Evolutionary conservation across 768 basidiomycete species (phyloP), one percentile per base, ranked within the genome.

Genomic region (Tulasnella sp.): DNA sequence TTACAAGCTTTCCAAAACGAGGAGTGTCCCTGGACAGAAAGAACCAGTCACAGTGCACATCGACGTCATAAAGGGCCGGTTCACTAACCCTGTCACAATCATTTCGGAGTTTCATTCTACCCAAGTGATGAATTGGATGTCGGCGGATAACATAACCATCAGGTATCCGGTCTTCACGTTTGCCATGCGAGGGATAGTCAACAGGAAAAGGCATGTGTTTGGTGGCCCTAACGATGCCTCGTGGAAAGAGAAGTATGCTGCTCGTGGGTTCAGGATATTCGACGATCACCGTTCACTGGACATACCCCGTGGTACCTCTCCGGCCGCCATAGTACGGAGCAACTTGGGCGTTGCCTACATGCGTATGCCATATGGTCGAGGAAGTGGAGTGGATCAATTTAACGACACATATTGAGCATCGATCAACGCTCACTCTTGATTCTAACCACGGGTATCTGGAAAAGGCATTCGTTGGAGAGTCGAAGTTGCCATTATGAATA

Each of bases 61-160:
- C 73, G 73, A 74, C 29, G 40, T 74, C n/a, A 74, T 74, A 35
- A 35, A 48, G 40, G 40, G 35, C 37, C 35, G 23, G 29, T 0
- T n/a, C 35, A 11, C 73, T 16, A 42, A 42, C 44, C 40, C 73
- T 29, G 18, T 15, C 44, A 20, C 18, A 29, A 16, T 44, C 39
- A 42, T 74, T 20, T 26, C 44, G 0, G 29, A 46, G 20, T 74
- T 74, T 35, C 73, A 74, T 32, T 32, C 73, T 16, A 74, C 73
- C 2, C 44, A 18, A 9, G 73, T 74, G 35, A 74, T 74, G 73
- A 74, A 74, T 29, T 74, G 73, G 73, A 48, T 74, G 18, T 74
- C 73, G 18, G 40, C 39, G 7, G 73, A 74, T 35, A 46, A 51
- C 18, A 48, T 74, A 20, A 51, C 46, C 18, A 32, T 74, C 10